Conservation (phyloP, 495 filamentous ascomycete species). For the Aspergillus mulundensis region DNA sequence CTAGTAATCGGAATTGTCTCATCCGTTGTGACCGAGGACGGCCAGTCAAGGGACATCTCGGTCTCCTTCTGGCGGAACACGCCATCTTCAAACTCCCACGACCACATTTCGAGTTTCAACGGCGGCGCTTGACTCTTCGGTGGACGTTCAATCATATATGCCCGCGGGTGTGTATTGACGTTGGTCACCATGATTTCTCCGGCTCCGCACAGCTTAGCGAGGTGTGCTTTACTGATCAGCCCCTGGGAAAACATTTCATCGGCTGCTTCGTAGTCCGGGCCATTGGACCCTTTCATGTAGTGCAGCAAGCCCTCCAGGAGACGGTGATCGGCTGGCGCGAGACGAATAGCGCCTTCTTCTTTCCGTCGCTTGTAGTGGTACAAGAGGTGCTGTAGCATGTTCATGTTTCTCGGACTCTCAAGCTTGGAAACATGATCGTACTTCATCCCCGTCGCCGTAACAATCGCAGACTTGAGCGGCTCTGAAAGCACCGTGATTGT, state of each 20-base stretch:
- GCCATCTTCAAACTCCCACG: constrained; percentile 1
- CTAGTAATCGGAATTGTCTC: not conserved
- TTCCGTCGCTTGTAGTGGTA: not conserved
- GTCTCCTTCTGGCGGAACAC: not conserved
- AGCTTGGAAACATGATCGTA: not conserved
- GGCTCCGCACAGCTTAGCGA: not conserved
- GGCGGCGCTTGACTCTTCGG: not conserved
- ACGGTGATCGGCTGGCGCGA: not conserved
- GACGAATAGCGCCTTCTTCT: not conserved
- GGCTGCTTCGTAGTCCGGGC: not conserved
- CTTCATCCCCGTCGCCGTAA: not conserved
- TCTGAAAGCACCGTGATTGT: not conserved
- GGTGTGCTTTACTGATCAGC: not conserved
- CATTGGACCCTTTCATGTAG: not conserved
- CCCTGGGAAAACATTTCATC: not conserved
- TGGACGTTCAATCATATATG: not conserved
- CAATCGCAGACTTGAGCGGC: not conserved
- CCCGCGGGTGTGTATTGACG: not conserved
- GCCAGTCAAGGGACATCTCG: not conserved
- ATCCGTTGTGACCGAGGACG: not conserved
- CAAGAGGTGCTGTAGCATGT: not conserved
- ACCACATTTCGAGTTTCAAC: not conserved
- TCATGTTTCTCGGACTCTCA: not conserved
- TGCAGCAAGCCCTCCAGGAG: not conserved
- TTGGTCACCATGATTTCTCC: not conserved